A percentile compares a stretch with the other conserved stretches of the same genome.
phyloP scores from a whole-genome alignment of 352 stramenopile species.

The Pythium vanterpoolii region DNA sequence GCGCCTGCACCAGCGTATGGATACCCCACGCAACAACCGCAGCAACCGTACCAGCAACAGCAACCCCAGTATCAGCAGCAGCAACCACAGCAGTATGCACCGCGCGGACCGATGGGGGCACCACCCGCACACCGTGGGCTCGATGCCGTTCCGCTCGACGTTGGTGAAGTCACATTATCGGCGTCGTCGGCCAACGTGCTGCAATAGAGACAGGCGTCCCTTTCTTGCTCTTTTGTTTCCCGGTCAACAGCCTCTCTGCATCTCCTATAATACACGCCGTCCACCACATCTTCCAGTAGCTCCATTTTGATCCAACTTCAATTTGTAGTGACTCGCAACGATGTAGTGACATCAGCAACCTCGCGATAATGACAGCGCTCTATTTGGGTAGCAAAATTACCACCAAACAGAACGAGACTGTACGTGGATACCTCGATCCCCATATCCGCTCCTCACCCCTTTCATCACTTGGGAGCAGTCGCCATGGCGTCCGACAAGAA shows the following conservation, averaged over 20 bases:
- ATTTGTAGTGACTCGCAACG: no score
- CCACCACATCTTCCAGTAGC: not conserved
- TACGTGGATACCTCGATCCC: not conserved
- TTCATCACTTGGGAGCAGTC: no score
- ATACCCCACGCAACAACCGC: slow-evolving; percentile 2
- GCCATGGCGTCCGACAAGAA: slow-evolving; percentile 35
- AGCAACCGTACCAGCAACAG: not conserved
- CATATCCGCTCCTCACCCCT: no score
- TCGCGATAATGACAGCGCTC: slow-evolving; percentile 9
- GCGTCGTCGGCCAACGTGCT: slow-evolving; percentile 58
- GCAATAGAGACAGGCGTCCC: slow-evolving; percentile 39
- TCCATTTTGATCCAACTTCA: not conserved
- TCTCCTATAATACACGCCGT: not conserved
- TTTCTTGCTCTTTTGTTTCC: not conserved
- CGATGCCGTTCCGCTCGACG: slow-evolving; percentile 32
- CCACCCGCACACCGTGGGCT: slow-evolving; percentile 13
- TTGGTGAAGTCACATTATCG: slow-evolving; percentile 73
- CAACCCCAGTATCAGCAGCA: not conserved
- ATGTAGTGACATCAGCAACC: not conserved
- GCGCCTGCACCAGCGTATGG: slow-evolving; percentile 6
- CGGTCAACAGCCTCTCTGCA: not conserved
- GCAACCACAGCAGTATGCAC: slow-evolving; percentile 1
- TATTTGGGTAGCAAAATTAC: not conserved
- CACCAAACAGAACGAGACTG: no score
- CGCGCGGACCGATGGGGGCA: slow-evolving; percentile 28